A percentile compares a stretch with the other conserved stretches of the same genome.
These are phyloP conservation scores for Colletotrichum tofieldiae DNA, from an alignment of 2,329 filamentous ascomycete species.

Conservation along the genomic window DNA sequence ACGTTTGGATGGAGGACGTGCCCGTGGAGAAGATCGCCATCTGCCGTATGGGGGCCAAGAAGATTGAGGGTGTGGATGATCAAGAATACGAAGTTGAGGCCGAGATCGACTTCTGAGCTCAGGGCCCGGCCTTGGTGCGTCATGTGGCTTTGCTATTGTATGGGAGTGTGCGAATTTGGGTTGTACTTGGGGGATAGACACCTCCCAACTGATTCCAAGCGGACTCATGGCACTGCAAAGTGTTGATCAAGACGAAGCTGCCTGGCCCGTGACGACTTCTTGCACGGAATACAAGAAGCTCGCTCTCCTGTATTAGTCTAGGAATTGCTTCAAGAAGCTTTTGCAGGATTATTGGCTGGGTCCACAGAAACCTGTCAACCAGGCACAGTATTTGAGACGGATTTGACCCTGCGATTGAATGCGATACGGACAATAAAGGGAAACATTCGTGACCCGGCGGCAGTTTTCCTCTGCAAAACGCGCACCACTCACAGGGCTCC, in stretches of 20 bases:
- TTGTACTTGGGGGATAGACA: neutral
- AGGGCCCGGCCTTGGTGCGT: neutral
- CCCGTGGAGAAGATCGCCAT: slow-evolving; percentile 81
- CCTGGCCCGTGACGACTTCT: neutral
- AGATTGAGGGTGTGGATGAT: slow-evolving; percentile 67
- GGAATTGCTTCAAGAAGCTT: neutral
- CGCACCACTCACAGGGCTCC: slow-evolving; percentile 23
- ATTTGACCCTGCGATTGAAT: neutral
- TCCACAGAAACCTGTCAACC: no score
- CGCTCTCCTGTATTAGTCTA: neutral
- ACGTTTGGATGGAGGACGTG: slow-evolving; percentile 80
- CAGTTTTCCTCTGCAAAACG: neutral
- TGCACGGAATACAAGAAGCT: neutral
- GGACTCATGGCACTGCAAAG: neutral
- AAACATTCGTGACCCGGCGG: no score
- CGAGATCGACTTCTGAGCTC: slow-evolving; percentile 59
- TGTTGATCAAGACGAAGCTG: neutral
- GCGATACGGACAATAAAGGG: neutral
- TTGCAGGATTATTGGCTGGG: neutral
- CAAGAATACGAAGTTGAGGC: slow-evolving; percentile 69
- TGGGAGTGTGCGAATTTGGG: neutral
- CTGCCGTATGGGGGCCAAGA: slow-evolving; percentile 90
- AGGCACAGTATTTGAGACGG: neutral
- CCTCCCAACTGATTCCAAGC: neutral
- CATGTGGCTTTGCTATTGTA: neutral